A percentile compares a stretch with the other conserved stretches of the same genome.
Evolutionary conservation across 2,329 filamentous ascomycete species (phyloP).

Genomic region (Botrytis fragariae): DNA sequence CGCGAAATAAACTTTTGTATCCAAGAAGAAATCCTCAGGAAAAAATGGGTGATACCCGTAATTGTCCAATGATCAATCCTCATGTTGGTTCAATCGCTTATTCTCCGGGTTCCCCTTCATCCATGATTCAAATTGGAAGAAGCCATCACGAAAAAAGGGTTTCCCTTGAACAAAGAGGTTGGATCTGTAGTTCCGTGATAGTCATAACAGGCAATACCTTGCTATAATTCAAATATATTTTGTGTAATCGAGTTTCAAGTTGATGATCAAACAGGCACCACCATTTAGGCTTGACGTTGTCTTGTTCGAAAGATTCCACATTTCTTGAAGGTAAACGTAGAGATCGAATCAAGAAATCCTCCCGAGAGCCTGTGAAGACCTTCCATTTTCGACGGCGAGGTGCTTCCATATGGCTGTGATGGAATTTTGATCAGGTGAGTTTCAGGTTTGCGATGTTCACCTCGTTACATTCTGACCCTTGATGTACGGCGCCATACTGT

Average conservation of each 20-base stretch:
- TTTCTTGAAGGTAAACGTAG: slow-evolving; percentile 3
- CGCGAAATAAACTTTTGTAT: neutral
- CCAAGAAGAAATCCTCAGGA: neutral
- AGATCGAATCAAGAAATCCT: slow-evolving; percentile 5
- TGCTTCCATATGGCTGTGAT: neutral
- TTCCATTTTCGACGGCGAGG: neutral
- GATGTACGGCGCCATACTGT: neutral
- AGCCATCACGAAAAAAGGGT: neutral
- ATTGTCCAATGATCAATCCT: neutral
- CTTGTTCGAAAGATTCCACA: slow-evolving; percentile 8
- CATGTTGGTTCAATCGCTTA: neutral
- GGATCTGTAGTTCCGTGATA: neutral
- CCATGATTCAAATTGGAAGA: neutral
- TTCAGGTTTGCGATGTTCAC: neutral
- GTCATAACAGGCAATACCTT: neutral
- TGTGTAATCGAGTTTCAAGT: slow-evolving; percentile 28
- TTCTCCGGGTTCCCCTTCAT: neutral
- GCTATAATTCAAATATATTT: slow-evolving; percentile 9
- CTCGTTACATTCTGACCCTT: neutral
- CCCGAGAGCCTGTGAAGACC: neutral
- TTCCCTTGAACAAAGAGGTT: neutral
- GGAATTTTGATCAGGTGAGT: neutral
- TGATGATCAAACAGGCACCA: slow-evolving; percentile 35
- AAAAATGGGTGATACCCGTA: neutral
- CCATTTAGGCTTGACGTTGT: neutral